Conservation (phyloP, 768 basidiomycete species). For the Suillus variegatus region DNA sequence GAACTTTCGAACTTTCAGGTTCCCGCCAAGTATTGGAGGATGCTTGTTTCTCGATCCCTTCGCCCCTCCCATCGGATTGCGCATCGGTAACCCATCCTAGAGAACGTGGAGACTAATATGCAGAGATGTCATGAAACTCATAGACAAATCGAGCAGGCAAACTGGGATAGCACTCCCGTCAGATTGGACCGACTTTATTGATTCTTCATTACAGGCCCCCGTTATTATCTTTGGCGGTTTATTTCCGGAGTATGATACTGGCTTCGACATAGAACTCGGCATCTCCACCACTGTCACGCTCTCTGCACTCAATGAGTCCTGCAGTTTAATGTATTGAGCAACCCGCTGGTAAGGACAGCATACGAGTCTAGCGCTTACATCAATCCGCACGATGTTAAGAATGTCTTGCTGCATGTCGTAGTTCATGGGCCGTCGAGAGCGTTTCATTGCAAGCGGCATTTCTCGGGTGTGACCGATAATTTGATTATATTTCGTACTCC, state of each 20-base stretch:
- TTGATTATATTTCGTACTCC: too few relatives aligned
- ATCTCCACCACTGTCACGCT: slow-evolving; percentile 1
- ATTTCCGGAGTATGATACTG: neutral
- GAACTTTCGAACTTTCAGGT: too few relatives aligned
- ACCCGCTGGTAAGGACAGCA: neutral
- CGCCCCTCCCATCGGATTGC: neutral
- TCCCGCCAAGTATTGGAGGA: neutral
- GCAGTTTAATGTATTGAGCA: neutral
- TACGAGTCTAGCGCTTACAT: neutral
- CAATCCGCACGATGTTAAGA: neutral
- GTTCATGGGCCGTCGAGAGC: neutral
- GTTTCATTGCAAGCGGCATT: neutral
- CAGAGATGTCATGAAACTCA: neutral
- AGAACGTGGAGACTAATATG: neutral
- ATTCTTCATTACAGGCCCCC: neutral
- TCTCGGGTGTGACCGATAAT: too few relatives aligned
- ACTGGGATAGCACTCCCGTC: neutral
- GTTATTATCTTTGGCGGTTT: neutral
- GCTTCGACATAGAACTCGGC: neutral
- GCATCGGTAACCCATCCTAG: neutral
- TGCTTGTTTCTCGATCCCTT: neutral
- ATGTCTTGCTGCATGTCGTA: too few relatives aligned
- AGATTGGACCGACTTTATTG: neutral
- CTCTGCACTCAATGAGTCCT: slow-evolving; percentile 2
- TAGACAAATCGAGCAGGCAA: neutral